phyloP scores from a whole-genome alignment of 1,284 basidiomycete species.

The Rhodotorula sp. region DNA sequence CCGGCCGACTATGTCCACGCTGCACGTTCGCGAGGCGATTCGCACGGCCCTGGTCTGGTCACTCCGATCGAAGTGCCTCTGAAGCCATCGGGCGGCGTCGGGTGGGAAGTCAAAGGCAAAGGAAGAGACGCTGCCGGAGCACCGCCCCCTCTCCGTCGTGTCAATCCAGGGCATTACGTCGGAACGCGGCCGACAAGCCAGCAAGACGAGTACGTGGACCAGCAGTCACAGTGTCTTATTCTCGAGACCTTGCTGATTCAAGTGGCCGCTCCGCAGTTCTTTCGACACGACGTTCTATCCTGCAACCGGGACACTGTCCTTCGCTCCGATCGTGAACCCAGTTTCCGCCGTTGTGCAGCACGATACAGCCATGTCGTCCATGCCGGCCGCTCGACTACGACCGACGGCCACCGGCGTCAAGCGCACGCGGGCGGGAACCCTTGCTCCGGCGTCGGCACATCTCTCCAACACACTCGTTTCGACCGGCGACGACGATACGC shows the following conservation, averaged over 20 bases:
- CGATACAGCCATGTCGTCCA: background rate
- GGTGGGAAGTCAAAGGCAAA: constrained; percentile 5
- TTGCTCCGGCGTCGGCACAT: constrained; percentile 18
- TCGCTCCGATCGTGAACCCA: background rate
- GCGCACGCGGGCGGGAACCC: constrained; percentile 28
- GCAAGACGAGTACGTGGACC: constrained; percentile 16
- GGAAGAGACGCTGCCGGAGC: constrained; percentile 1
- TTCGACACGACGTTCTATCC: constrained; percentile 38
- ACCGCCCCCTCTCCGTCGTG: constrained; percentile 14
- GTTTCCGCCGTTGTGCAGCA: background rate
- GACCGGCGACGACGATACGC: background rate
- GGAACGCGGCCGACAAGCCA: constrained; percentile 6
- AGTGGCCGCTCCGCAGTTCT: constrained; percentile 8
- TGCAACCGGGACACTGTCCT: constrained; percentile 13
- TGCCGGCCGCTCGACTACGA: constrained; percentile 4
- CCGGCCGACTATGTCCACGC: background rate
- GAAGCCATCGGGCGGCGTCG: background rate
- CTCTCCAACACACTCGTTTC: background rate
- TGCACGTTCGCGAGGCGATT: background rate
- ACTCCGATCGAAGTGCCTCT: constrained; percentile 25
- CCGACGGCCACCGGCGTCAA: constrained; percentile 35
- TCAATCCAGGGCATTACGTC: constrained; percentile 7
- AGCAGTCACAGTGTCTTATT: background rate
- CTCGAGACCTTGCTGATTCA: background rate
- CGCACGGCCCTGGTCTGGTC: constrained; percentile 12